A percentile compares a stretch with the other conserved stretches of the same genome.
phyloP scores from a whole-genome alignment of 345 rosid genomes.

The Ceriops tagal region DNA sequence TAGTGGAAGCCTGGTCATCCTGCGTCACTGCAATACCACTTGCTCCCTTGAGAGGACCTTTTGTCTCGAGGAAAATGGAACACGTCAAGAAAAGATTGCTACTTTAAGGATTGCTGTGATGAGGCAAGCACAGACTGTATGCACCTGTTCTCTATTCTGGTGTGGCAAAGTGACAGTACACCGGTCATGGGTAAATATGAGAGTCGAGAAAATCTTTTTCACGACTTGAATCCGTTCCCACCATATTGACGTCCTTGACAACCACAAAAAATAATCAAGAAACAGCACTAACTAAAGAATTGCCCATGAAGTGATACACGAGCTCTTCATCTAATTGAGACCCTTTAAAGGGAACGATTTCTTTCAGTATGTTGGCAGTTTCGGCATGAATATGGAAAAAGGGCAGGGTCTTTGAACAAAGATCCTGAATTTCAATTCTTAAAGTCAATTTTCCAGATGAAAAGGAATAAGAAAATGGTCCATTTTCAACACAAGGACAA shows the following conservation, averaged over 20 bases:
- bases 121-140: neutral
- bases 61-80: neutral
- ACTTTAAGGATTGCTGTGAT: neutral
- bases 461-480: no score
- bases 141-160: neutral
- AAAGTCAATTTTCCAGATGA: no score
- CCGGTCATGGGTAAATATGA: neutral
- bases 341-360: neutral
- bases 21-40: conserved; percentile 1
- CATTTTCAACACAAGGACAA: no score
- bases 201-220: neutral
- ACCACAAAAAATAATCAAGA: neutral
- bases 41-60: neutral
- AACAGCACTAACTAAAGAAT: neutral
- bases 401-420: no score
- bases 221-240: neutral
- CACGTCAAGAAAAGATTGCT: neutral
- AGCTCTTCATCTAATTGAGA: neutral
- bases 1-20: conserved; percentile 13
- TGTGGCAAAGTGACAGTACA: neutral
- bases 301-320: neutral
- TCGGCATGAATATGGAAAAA: no score
- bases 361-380: neutral
- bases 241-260: neutral
- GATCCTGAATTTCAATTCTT: no score